A percentile compares a stretch with the other conserved stretches of the same genome.
phyloP scores from a whole-genome alignment of 371 early-diverging fungal species.

The Mucor piriformis region DNA sequence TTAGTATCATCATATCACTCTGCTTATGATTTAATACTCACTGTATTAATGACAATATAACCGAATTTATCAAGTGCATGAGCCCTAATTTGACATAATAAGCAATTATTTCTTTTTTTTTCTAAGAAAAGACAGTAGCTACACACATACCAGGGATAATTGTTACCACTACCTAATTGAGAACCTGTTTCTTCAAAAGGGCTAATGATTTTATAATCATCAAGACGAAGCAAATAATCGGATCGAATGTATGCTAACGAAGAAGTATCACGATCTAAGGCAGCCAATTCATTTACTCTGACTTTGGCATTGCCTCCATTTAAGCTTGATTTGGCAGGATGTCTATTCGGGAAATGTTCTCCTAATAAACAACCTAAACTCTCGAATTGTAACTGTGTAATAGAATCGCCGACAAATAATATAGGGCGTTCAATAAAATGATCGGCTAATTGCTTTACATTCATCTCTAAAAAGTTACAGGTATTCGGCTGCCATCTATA shows the following conservation, averaged over 20 bases:
- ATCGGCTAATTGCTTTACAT: slow-evolving; percentile 26
- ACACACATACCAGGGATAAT: slow-evolving; percentile 46
- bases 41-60: slow-evolving; percentile 50
- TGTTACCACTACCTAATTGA: slow-evolving; percentile 44
- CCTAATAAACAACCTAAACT: slow-evolving; percentile 47
- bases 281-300: slow-evolving; percentile 21
- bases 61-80: slow-evolving; percentile 43
- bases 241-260: slow-evolving; percentile 44
- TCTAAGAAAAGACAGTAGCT: background rate
- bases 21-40: slow-evolving; percentile 10
- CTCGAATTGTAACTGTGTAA: slow-evolving; percentile 52
- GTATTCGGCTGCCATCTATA: slow-evolving; percentile 42
- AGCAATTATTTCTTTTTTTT: background rate
- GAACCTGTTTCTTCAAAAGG: slow-evolving; percentile 40
- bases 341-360: slow-evolving; percentile 21
- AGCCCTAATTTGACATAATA: slow-evolving; percentile 27
- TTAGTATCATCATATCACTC: background rate
- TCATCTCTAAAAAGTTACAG: slow-evolving; percentile 34
- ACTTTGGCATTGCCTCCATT: slow-evolving; percentile 40
- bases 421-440: slow-evolving; percentile 42
- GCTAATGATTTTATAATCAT: slow-evolving; percentile 46
- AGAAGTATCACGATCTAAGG: slow-evolving; percentile 26
- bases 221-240: slow-evolving; percentile 46
- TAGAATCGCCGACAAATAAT: slow-evolving; percentile 50
- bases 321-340: slow-evolving; percentile 12